Conservation (phyloP, 2,329 filamentous ascomycete species). For the Fonsecaea nubica region DNA sequence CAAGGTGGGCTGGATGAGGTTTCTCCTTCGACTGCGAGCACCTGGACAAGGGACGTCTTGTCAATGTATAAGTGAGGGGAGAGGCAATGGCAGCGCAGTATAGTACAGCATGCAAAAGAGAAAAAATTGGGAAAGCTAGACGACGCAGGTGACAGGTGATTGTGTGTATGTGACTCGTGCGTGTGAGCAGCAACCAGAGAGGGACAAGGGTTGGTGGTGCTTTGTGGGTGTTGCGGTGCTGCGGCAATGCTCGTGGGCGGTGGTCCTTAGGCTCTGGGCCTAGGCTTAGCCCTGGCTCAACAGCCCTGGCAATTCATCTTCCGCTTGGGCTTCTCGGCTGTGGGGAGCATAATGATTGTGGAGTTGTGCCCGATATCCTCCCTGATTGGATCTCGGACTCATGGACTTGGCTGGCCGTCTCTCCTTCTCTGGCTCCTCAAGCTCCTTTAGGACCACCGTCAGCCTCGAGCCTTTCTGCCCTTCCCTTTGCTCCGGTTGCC, state of each 20-base stretch:
- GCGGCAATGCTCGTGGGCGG: not conserved
- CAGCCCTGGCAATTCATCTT: not conserved
- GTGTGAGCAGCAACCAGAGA: constrained; percentile 12
- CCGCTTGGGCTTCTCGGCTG: constrained; percentile 6
- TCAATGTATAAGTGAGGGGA: not conserved
- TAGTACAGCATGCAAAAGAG: not conserved
- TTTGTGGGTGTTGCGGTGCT: not conserved
- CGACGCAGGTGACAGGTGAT: constrained; percentile 17
- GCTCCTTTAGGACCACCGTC: not conserved
- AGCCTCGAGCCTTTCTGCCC: constrained; percentile 11
- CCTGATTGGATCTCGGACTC: constrained; percentile 22
- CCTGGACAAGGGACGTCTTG: not conserved
- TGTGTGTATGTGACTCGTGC: constrained; percentile 19
- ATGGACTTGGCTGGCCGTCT: constrained; percentile 16
- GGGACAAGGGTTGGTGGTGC: not conserved
- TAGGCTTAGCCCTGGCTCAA: not conserved
- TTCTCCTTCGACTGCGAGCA: not conserved
- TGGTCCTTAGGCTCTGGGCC: not conserved
- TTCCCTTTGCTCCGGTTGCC: constrained; percentile 22
- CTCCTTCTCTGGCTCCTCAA: not conserved
- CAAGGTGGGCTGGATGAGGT: not conserved
- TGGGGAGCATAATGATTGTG: constrained; percentile 18
- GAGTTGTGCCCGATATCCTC: constrained; percentile 2
- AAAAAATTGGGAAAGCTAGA: constrained; percentile 13
- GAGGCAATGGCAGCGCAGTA: not conserved